Base-by-base conservation (phyloP, 805 yeast species). In the Candida namnaoensis region DNA sequence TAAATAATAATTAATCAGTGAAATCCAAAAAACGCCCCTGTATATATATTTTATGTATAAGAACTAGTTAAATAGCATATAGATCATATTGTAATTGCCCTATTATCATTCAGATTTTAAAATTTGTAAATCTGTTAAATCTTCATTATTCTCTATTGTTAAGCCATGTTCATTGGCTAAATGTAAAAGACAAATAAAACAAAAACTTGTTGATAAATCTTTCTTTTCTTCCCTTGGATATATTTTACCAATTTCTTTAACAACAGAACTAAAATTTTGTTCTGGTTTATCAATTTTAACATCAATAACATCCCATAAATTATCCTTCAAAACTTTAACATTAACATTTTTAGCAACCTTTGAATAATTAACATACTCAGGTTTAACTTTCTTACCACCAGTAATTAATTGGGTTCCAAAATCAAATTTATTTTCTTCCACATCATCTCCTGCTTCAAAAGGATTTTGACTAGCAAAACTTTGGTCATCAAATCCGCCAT, bases 161-260 rank as follows among this genome's bases (percentile, higher is more conserved):
- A 86, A 62, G 2, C 88, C 90, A 51, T 82, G 78, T 55, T 85
- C 95, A 54, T 86, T 85, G 13, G 95, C 91, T 47, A 85, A 63
- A 60, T 85, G 95, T 30, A 85, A 60, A 53, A 84, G 60, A 50
- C 95, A 83, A 42, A 85, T 82, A 50, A 85, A 86, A 52, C 83
- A 82, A 55, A 82, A 82, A 60, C 90, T 80, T 1, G 93, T 84
- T 3, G 90, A 80, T 7, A 86, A 58, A 40, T 85, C 91, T 37
- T 69, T 69, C 44, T 67, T 61, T 37, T 77, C 71, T 38, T 73
- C 76, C 7, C 66, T 60, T 0, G 72, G 62, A 54, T 86, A 85
- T 53, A 64, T 64, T 7, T 61, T 57, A 26, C 64, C 63, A 19
- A 80, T 66, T 24, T 68, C 66, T 3, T 60, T 58, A 7, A 78